Base-by-base conservation (phyloP, 305 asterid genomes). In the Petunia hybrid region DNA sequence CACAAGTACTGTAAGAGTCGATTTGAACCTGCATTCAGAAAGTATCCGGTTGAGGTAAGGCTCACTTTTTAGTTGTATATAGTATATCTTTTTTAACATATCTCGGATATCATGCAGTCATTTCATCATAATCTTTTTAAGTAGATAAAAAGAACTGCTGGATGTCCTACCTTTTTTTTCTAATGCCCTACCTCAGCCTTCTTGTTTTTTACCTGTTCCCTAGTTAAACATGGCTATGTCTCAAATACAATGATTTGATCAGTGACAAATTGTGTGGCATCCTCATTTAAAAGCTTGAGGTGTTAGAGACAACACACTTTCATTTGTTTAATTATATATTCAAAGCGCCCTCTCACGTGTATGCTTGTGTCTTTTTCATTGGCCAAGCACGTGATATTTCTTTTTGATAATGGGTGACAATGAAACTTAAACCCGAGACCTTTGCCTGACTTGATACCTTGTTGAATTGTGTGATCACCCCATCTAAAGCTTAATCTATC, bases 1-100 rank as follows among this genome's bases (percentile, higher is more conserved):
- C 99, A 94, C 56, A 88, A 88, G 80, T 97, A 97, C 86, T 94
- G 99, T 91, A 97, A 94, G 94, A 84, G 85, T 78, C 97, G 98
- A 77, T 97, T 97, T 64, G 99, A 94, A 84, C 97, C 98, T 75
- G 99, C 98, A 55, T 97, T 97, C 85, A 81, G 98, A 81, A 90
- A 86, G 85, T 93, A 93, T 84, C 99, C 99, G 59, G 91, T 97
- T 77, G 98, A 97, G 97, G 98, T 93, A 90, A 86, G 76, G 75
- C 36, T 67, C 45, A 67, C 61, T 53, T 38, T n/a, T n/a, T 53
- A 53, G 76, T 62, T 31, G 36, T 48, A 36, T 3, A 12, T 73
- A 35, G 0, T 22, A 22, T 31, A 13, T 73, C 62, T 35, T 13
- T 53, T 4, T 53, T 56, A 65, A 51, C 56, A 16, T 66, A n/a